Conservation (phyloP, 1,284 basidiomycete species). For the Sanguinoderma infundibulare region DNA sequence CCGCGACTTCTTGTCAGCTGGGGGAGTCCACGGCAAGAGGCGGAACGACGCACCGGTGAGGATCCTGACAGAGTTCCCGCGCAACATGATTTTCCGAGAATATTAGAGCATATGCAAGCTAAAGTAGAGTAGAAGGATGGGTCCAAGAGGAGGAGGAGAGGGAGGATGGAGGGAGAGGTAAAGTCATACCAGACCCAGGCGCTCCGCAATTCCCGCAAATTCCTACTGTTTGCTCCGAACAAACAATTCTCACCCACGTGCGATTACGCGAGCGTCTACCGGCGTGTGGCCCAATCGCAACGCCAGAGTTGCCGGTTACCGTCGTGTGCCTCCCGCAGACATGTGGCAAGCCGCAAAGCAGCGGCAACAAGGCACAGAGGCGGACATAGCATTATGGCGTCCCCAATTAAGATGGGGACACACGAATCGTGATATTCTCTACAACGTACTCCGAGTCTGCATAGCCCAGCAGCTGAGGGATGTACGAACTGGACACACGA, state of each 20-base stretch:
- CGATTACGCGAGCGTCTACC: slow-evolving; percentile 9
- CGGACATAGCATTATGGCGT: no score
- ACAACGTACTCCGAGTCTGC: slow-evolving; percentile 97
- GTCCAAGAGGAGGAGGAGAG: slow-evolving; percentile 12
- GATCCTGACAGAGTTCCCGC: slow-evolving; percentile 93
- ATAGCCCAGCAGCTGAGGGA: slow-evolving; percentile 86
- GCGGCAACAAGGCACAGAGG: no score
- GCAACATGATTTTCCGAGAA: slow-evolving; percentile 63
- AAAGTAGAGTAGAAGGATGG: slow-evolving; percentile 15
- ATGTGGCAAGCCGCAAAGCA: background rate
- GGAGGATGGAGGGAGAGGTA: background rate
- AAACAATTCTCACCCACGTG: slow-evolving; percentile 32
- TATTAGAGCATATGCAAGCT: slow-evolving; percentile 34
- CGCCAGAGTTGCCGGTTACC: background rate
- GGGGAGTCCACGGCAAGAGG: slow-evolving; percentile 5
- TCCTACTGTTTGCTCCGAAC: slow-evolving; percentile 32
- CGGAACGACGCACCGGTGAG: slow-evolving; percentile 74
- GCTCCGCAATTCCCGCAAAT: slow-evolving; percentile 29
- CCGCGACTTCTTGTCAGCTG: slow-evolving; percentile 17
- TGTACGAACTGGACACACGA: slow-evolving; percentile 65
- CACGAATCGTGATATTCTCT: slow-evolving; percentile 84
- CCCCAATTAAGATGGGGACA: slow-evolving; percentile 32
- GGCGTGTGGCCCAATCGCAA: background rate
- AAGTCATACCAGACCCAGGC: slow-evolving; percentile 19
- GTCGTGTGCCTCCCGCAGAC: background rate